Evolutionary conservation across 2,329 filamentous ascomycete species (phyloP).

Genomic region (Talaromyces sp.): DNA sequence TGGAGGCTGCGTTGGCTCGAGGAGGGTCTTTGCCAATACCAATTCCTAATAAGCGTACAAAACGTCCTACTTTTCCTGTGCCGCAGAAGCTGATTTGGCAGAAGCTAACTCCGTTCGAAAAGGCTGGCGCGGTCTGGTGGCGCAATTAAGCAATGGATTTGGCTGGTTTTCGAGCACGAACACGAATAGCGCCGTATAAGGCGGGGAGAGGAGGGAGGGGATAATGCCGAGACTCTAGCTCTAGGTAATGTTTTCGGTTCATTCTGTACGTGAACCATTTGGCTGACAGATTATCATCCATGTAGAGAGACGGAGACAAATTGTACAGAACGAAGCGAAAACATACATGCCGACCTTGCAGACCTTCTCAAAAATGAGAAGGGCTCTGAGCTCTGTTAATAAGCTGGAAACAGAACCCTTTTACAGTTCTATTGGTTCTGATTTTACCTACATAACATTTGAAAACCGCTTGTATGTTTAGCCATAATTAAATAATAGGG

Average conservation of each 20-base stretch:
- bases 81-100: slow-evolving; percentile 9
- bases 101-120: slow-evolving; percentile 6
- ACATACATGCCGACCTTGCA: too few species aligned
- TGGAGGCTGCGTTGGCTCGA: not conserved
- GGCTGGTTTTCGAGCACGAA: not conserved
- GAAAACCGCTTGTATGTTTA: too few species aligned
- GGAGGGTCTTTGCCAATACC: not conserved
- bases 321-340: too few species aligned
- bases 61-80: slow-evolving; percentile 4
- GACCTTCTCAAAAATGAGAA: too few species aligned
- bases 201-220: too few species aligned
- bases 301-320: not conserved
- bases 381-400: too few species aligned
- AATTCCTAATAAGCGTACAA: not conserved
- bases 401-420: too few species aligned
- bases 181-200: not conserved
- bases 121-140: slow-evolving; percentile 9
- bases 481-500: too few species aligned
- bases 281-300: not conserved
- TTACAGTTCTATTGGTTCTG: too few species aligned
- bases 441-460: too few species aligned
- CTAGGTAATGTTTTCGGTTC: not conserved
- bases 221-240: not conserved
- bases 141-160: not conserved
- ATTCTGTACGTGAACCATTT: not conserved